A percentile compares a stretch with the other conserved stretches of the same genome.
Evolutionary conservation across 2,329 filamentous ascomycete species (phyloP).

Genomic region (Dothideomycetidae sp.): DNA sequence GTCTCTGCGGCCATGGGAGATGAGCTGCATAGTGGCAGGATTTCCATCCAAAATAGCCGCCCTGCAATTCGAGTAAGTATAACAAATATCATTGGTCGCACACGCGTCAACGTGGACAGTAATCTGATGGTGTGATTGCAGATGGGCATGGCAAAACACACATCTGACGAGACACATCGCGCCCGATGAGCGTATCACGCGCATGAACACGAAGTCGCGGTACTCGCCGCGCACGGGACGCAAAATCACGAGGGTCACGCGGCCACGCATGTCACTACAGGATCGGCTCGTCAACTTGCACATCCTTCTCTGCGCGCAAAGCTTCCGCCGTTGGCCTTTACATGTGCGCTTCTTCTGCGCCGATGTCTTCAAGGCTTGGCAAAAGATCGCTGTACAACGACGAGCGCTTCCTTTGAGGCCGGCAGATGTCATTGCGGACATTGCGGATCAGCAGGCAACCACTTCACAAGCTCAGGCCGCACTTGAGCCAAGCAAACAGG

Average conservation of each 20-base stretch:
- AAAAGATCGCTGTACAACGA: conserved; percentile 18
- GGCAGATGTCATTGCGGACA: conserved; percentile 3
- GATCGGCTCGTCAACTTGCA: conserved; percentile 70
- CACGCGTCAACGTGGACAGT: not conserved
- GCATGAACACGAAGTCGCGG: conserved; percentile 25
- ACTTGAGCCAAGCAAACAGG: no score
- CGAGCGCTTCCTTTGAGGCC: conserved; percentile 1
- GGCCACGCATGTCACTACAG: conserved; percentile 46
- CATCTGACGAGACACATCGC: conserved; percentile 69
- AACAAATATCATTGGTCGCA: no score
- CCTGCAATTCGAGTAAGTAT: conserved; percentile 75
- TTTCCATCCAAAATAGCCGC: conserved; percentile 81
- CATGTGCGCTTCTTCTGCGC: conserved; percentile 61
- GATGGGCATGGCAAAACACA: conserved; percentile 86
- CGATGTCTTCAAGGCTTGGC: conserved; percentile 59
- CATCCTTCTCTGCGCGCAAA: conserved; percentile 60
- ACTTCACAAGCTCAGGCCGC: not conserved
- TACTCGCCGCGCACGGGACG: conserved; percentile 27
- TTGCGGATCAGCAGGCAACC: not conserved
- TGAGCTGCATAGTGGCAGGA: conserved; percentile 71
- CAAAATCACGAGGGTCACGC: conserved; percentile 35
- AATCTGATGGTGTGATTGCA: conserved; percentile 22
- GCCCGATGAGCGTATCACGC: conserved; percentile 43
- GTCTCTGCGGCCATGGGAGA: conserved; percentile 73
- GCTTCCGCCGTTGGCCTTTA: conserved; percentile 74